Evolutionary conservation across 2,329 filamentous ascomycete genomes (phyloP).

Genomic region (Cladosporium sp.): DNA sequence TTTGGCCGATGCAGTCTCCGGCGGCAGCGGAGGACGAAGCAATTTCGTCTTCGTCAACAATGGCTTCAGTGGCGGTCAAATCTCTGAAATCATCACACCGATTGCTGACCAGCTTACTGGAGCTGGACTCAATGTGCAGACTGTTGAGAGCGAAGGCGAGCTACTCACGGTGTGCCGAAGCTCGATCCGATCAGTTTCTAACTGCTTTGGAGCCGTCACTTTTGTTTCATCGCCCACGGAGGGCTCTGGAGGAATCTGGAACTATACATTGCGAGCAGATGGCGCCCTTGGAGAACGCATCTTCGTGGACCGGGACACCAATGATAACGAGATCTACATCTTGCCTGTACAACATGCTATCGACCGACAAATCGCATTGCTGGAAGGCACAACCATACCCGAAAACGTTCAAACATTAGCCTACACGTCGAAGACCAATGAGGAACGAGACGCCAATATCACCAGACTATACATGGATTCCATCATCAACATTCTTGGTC

Average conservation of each 20-base stretch:
- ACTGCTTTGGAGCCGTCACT: slow-evolving; percentile 71
- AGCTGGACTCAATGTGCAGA: slow-evolving; percentile 57
- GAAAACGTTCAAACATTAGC: slow-evolving; percentile 63
- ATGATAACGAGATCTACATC: slow-evolving; percentile 75
- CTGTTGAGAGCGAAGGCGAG: slow-evolving; percentile 56
- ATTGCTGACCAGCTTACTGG: slow-evolving; percentile 60
- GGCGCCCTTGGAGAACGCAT: slow-evolving; percentile 67
- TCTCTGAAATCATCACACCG: slow-evolving; percentile 67
- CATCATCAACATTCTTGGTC: slow-evolving; percentile 73
- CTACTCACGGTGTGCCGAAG: slow-evolving; percentile 63
- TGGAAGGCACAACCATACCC: slow-evolving; percentile 48
- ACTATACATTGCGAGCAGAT: slow-evolving; percentile 81
- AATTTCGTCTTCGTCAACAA: slow-evolving; percentile 79
- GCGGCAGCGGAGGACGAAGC: slow-evolving; percentile 59
- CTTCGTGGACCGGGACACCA: slow-evolving; percentile 62
- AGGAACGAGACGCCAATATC: slow-evolving; percentile 66
- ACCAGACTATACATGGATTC: slow-evolving; percentile 69
- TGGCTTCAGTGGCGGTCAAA: slow-evolving; percentile 65
- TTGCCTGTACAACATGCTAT: slow-evolving; percentile 78
- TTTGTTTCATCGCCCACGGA: slow-evolving; percentile 75
- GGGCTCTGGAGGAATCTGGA: slow-evolving; percentile 69
- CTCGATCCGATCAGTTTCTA: slow-evolving; percentile 61
- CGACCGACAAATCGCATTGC: slow-evolving; percentile 67
- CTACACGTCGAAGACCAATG: slow-evolving; percentile 69
- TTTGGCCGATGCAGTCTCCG: slow-evolving; percentile 62